Conservation (phyloP, 257 asterid species). For the Nicotiana otophora region DNA sequence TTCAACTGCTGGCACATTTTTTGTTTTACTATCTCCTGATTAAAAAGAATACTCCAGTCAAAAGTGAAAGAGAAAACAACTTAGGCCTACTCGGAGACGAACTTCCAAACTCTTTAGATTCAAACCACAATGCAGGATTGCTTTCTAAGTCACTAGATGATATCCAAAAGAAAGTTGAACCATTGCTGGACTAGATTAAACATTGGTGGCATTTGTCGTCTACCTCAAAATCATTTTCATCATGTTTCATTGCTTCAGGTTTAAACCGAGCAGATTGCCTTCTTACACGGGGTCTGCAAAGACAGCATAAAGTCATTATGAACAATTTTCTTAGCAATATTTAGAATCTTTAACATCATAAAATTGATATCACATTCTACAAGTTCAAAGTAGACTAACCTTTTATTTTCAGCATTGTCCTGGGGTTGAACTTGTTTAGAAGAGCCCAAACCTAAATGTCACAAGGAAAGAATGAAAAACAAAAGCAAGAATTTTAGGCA, state of each 20-base stretch:
- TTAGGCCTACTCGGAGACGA: neutral
- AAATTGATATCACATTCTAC: neutral
- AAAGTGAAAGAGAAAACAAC: neutral
- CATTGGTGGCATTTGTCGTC: constrained; percentile 8
- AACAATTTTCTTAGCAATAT: neutral
- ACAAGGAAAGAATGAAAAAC: constrained; percentile 6
- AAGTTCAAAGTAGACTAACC: constrained; percentile 29
- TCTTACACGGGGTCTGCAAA: constrained; percentile 37
- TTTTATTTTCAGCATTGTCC: constrained; percentile 34
- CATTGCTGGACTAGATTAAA: constrained; percentile 18
- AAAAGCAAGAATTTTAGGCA: neutral
- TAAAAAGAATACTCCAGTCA: constrained; percentile 11
- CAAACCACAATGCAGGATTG: neutral
- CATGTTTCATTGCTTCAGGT: neutral
- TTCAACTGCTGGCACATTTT: constrained; percentile 18
- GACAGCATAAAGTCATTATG: neutral
- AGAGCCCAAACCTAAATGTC: constrained; percentile 32
- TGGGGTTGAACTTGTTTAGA: constrained; percentile 22
- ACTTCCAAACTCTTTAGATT: constrained; percentile 23
- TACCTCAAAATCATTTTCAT: constrained; percentile 14
- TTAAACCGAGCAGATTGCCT: constrained; percentile 60
- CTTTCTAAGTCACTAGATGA: neutral
- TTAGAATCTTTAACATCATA: neutral
- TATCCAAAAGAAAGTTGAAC: neutral
- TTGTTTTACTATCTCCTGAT: constrained; percentile 29